A percentile compares a stretch with the other conserved stretches of the same genome.
Evolutionary conservation across 2,329 filamentous ascomycete species (phyloP).

Genomic region (Didymella pomorum): DNA sequence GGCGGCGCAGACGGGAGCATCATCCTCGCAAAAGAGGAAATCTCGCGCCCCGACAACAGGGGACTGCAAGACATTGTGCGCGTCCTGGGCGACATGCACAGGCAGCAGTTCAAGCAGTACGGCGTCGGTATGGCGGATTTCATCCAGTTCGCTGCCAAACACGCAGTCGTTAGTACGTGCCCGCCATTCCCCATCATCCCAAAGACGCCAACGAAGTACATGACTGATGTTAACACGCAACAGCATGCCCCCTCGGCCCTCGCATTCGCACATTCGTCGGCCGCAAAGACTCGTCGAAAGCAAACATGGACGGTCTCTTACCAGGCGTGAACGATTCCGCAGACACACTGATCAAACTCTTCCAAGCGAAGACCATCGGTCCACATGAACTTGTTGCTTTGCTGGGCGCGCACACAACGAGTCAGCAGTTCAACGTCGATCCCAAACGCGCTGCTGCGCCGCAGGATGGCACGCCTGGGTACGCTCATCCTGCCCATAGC

Average conservation of each 20-base stretch:
- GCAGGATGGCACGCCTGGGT: slow-evolving; percentile 42
- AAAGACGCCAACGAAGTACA: no score
- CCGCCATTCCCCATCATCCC: no score
- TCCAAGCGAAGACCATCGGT: slow-evolving; percentile 45
- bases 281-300: slow-evolving; percentile 36
- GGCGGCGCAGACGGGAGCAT: slow-evolving; percentile 42
- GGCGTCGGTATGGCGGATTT: slow-evolving; percentile 46
- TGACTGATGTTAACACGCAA: no score
- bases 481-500: not conserved
- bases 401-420: slow-evolving; percentile 44
- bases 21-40: slow-evolving; percentile 30
- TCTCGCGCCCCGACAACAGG: slow-evolving; percentile 31
- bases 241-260: slow-evolving; percentile 43
- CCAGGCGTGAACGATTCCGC: slow-evolving; percentile 36
- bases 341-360: slow-evolving; percentile 43
- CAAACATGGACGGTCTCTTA: slow-evolving; percentile 36
- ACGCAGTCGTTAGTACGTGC: slow-evolving; percentile 38
- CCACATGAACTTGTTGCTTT: slow-evolving; percentile 44
- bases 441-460: slow-evolving; percentile 28
- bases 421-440: slow-evolving; percentile 41
- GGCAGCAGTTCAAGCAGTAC: slow-evolving; percentile 22
- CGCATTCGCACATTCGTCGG: slow-evolving; percentile 44
- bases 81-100: slow-evolving; percentile 14
- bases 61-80: slow-evolving; percentile 32
- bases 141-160: slow-evolving; percentile 43